Percentiles rank a stretch among this genome's conserved stretches.
Evolutionary conservation across 768 basidiomycete species (phyloP).

Genomic region (Mycena kentingensis): DNA sequence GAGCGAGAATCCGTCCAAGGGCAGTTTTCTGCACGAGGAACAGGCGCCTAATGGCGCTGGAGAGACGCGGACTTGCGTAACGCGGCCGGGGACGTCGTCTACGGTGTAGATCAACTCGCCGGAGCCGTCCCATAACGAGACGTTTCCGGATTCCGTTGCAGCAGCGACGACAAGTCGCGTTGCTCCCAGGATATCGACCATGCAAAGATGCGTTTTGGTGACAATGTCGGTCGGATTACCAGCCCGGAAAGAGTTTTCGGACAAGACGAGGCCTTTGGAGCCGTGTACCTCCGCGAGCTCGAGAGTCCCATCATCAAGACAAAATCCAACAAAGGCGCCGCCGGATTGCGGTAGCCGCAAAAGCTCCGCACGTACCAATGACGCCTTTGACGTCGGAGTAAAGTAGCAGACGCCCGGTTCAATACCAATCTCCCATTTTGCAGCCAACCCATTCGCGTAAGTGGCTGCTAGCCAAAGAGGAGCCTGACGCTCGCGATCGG

Average conservation of each 20-base stretch:
- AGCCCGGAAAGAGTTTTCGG: constrained; percentile 54
- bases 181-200: constrained; percentile 51
- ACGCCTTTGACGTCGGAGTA: constrained; percentile 42
- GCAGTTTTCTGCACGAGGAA: constrained; percentile 67
- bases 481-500: constrained; percentile 19
- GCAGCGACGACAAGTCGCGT: constrained; percentile 58
- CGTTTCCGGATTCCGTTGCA: constrained; percentile 63
- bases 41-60: constrained; percentile 60
- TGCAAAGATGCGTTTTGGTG: constrained; percentile 54
- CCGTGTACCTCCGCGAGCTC: constrained; percentile 60
- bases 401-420: constrained; percentile 39
- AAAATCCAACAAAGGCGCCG: constrained; percentile 56
- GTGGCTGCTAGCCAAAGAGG: constrained; percentile 45
- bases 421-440: constrained; percentile 52
- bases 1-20: constrained; percentile 64
- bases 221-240: constrained; percentile 62
- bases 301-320: constrained; percentile 64
- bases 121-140: constrained; percentile 79
- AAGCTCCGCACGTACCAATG: constrained; percentile 51
- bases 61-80: constrained; percentile 63
- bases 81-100: constrained; percentile 57
- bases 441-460: constrained; percentile 61
- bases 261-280: constrained; percentile 41
- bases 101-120: constrained; percentile 64
- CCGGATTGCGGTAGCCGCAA: constrained; percentile 50